Percentiles rank a stretch among this genome's conserved stretches.
Conservation (phyloP, 2,329 filamentous ascomycete species). For the Coniella vitis region DNA sequence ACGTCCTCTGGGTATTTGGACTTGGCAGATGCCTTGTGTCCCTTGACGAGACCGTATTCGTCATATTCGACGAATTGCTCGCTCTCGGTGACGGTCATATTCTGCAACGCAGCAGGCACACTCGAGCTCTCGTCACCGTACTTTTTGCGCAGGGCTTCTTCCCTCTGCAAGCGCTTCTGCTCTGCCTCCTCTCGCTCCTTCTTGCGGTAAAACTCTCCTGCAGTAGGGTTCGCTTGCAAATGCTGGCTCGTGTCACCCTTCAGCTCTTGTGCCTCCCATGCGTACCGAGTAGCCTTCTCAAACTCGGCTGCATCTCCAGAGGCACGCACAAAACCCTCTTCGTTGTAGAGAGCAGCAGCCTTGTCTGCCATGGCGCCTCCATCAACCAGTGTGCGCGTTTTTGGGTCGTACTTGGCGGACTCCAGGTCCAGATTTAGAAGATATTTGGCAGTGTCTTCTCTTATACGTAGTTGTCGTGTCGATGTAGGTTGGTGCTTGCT, state of each 20-base stretch:
- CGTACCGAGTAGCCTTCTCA: conserved; percentile 79
- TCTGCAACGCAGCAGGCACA: conserved; percentile 55
- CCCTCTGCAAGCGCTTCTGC: conserved; percentile 58
- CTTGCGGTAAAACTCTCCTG: conserved; percentile 76
- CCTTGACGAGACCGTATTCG: conserved; percentile 81
- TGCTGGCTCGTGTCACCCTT: conserved; percentile 74
- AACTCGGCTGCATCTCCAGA: conserved; percentile 92
- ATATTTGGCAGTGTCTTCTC: conserved; percentile 97
- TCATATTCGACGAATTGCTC: conserved; percentile 94
- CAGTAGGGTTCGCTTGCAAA: conserved; percentile 92
- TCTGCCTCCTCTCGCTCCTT: conserved; percentile 71
- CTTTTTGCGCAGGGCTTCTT: conserved; percentile 68
- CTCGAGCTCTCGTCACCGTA: conserved; percentile 63
- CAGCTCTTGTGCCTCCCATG: conserved; percentile 90
- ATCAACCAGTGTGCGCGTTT: conserved; percentile 86
- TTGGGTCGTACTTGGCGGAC: conserved; percentile 95
- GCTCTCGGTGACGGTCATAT: conserved; percentile 67
- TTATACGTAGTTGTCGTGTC: conserved; percentile 81
- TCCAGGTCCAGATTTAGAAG: conserved; percentile 90
- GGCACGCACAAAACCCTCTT: conserved; percentile 83
- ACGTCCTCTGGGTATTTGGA: conserved; percentile 92
- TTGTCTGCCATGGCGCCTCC: conserved; percentile 73
- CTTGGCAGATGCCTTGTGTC: conserved; percentile 68
- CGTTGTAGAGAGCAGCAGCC: conserved; percentile 76
- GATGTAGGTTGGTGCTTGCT: conserved; percentile 86